Conservation (phyloP, 23 red algal genomes). For the Cyanidioschyzon merolae region DNA sequence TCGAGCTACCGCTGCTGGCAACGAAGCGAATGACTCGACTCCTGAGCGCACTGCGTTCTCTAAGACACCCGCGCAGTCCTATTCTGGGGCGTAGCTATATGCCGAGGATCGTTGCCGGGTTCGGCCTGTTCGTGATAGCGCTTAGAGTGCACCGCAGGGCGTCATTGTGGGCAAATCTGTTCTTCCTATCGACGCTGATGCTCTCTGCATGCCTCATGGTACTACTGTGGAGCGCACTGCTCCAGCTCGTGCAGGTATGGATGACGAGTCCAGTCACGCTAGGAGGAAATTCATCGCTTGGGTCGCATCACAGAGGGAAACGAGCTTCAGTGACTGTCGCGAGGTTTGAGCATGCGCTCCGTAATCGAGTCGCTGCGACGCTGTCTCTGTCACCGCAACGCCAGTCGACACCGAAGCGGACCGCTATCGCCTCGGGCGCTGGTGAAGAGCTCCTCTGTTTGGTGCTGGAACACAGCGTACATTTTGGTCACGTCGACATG, state of each 20-base stretch:
- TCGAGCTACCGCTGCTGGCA: neutral
- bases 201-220: neutral
- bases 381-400: neutral
- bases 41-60: neutral
- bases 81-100: neutral
- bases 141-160: no score
- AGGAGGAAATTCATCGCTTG: no score
- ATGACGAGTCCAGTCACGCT: neutral
- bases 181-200: neutral
- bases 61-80: neutral
- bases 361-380: neutral
- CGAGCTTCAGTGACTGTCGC: neutral
- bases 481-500: neutral
- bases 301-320: neutral
- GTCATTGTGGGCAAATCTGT: no score
- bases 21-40: neutral
- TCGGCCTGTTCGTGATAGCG: neutral
- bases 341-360: neutral
- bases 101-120: neutral
- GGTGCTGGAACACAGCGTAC: constrained; percentile 7
- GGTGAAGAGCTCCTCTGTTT: neutral
- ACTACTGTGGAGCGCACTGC: neutral
- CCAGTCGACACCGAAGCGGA: neutral
- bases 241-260: neutral
- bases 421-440: neutral